Evolutionary conservation across 139 green algal genomes (phyloP), one percentile per base, ranked within the genome.

Genomic region (Deuterostichococcus epilithicus): DNA sequence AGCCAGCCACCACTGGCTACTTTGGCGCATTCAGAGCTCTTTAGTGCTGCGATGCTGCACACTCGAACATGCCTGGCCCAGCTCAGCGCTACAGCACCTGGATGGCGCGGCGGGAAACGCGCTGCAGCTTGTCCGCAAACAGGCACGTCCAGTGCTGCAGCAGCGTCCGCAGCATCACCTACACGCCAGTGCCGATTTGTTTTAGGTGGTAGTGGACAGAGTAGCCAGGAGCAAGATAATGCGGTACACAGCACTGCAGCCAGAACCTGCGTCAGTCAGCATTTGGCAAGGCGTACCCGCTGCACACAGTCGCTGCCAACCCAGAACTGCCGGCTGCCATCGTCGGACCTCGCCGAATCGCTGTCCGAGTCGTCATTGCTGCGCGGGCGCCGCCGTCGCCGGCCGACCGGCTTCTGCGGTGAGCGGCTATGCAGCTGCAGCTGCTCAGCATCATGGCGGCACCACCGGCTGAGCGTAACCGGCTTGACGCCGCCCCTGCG

Each of bases 81-180:
- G n/a, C n/a, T n/a, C n/a, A n/a, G n/a, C n/a, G 20, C 18, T 5
- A 63, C 10, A 3, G 10, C 52, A 63, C 52, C 52, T n/a, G 10
- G 5, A 63, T 63, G 13, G 52, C 52, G 20, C 20, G 52, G 8
- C 20, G 52, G 52, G 52, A 63, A 3, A 63, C 52, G 18, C 52
- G 52, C 52, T 63, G 52, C 52, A 63, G 52, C 52, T 63, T 63
- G 52, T 63, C 52, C 52, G 52, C 52, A 63, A 63, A 63, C 13
- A 63, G 52, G 52, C 52, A 63, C 10, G 52, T 63, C 52, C 52
- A 63, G 52, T 63, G 52, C 52, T 63, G 10, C 52, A 63, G 52
- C 52, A 63, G 52, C 13, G 52, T 63, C 52, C 13, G 13, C 52
- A 63, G 52, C 52, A 63, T 63, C 13, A 63, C 52, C 52, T 63